Base-by-base conservation (phyloP, 2,329 filamentous ascomycete species). In the Talaromyces sp. region DNA sequence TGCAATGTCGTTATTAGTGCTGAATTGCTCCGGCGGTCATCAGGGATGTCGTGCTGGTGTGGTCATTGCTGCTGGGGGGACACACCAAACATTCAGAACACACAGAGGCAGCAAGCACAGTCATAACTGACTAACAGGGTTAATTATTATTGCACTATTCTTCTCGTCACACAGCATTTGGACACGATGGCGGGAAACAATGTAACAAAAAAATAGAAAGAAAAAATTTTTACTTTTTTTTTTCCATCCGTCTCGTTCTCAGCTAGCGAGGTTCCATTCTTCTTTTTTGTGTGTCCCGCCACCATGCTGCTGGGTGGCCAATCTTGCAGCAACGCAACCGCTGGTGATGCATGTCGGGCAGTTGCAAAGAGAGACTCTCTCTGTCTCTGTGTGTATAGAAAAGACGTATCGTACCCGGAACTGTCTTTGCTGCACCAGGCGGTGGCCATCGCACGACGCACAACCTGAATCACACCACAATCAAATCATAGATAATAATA, bases 191-290 rank as follows among this genome's bases (percentile, higher is more conserved):
- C 43, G 19, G 10, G 6, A n/a, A 53, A 31, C 27, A 54, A 58
- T 17, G 17, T 17, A 58, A 29, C 38, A 61, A 61, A 55, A 59
- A 59, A 59, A 58, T 55, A 64, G 38, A 49, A 50, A 50, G 7
- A 46, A 46, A 21, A 43, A 43, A 10, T 43, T 43, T 19, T 10
- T 13, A 8, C n/a, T 38, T 38, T 17, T 38, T 11, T 38, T 4
- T 41, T 17, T 41, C 4, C 38, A 19, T 41, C 14, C n/a, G 38
- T 46, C n/a, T 46, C 19, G 43, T 38, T n/a, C 43, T 46, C 43
- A 46, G 11, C n/a, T 46, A 46, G 21, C 9, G 21, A 46, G 43
- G 49, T 52, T 26, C 26, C 49, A 52, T 52, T 52, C 49, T 26
- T 52, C 24, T n/a, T 27, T 19, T 52, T 52, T 29, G n/a, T 27